phyloP scores from a whole-genome alignment of 129 eudicot genomes.

The Deinandra increscens region DNA sequence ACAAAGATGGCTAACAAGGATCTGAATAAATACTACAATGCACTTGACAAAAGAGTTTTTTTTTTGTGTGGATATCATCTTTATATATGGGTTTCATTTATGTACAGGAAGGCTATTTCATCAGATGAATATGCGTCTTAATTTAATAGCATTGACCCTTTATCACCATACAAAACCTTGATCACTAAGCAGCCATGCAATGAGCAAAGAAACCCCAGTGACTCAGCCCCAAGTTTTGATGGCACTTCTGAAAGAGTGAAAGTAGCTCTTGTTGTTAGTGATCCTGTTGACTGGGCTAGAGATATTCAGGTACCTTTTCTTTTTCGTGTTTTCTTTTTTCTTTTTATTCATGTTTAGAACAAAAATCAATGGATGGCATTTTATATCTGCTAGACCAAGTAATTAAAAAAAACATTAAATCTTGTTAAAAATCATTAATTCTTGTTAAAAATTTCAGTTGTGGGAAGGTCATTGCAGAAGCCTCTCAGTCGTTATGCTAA shows the following conservation, averaged over 20 bases:
- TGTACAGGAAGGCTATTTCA: conserved; percentile 54
- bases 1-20: too few species aligned
- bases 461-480: too few species aligned
- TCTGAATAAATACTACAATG: too few species aligned
- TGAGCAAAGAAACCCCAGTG: conserved; percentile 18
- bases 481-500: not conserved
- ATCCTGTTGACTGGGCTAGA: too few species aligned
- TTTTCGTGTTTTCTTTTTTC: not conserved
- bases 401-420: too few species aligned
- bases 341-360: not conserved
- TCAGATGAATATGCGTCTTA: conserved; percentile 55
- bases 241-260: conserved; percentile 46
- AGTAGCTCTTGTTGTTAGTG: conserved; percentile 70
- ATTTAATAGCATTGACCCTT: conserved; percentile 60
- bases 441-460: not conserved
- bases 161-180: conserved; percentile 59
- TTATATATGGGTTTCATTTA: conserved; percentile 16
- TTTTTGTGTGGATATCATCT: conserved; percentile 16
- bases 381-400: too few species aligned
- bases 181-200: conserved; percentile 35
- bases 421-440: too few species aligned
- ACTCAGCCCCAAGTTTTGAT: conserved; percentile 32
- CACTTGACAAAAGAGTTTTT: too few species aligned
- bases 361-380: conserved; percentile 3
- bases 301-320: conserved; percentile 54